Percentiles rank a stretch among this genome's conserved stretches.
These are phyloP conservation scores for Arabidopsis arenosa DNA, from an alignment of 345 rosid species.

Conservation along the genomic window DNA sequence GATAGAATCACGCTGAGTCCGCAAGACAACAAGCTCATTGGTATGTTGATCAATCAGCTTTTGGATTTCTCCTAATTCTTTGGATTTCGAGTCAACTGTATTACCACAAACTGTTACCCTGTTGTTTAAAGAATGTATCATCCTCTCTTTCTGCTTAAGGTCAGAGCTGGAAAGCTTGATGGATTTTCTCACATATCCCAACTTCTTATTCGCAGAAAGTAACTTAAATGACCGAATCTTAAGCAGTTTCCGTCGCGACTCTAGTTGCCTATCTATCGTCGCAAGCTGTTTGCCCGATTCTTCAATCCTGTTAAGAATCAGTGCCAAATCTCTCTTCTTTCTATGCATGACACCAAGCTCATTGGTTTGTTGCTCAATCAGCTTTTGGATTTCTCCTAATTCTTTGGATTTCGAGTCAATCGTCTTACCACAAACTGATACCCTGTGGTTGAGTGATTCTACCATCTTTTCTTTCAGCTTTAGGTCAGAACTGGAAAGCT, in stretches of 20 bases:
- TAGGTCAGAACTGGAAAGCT: too few relatives aligned
- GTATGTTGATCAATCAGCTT: conserved; percentile 26
- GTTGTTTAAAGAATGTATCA: not conserved
- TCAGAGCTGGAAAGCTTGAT: conserved; percentile 8
- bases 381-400: too few relatives aligned
- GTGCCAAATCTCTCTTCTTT: not conserved
- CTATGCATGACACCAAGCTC: not conserved
- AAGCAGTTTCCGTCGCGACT: conserved; percentile 1
- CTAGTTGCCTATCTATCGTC: conserved; percentile 2
- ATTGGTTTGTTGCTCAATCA: not conserved
- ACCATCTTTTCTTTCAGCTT: too few relatives aligned
- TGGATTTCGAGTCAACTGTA: conserved; percentile 14
- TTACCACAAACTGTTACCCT: not conserved
- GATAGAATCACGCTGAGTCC: not conserved
- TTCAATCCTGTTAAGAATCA: not conserved
- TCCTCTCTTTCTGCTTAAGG: conserved; percentile 3
- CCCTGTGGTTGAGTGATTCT: too few relatives aligned
- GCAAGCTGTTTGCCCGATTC: conserved; percentile 14
- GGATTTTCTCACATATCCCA: conserved; percentile 23
- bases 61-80: conserved; percentile 23
- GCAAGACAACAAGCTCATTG: conserved; percentile 16
- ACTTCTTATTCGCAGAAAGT: not conserved
- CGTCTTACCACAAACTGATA: too few relatives aligned
- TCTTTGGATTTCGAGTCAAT: too few relatives aligned
- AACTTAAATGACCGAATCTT: conserved; percentile 10